These are phyloP conservation scores for Thymus mandschuricus DNA, from an alignment of 257 asterid species.

Conservation along the genomic window DNA sequence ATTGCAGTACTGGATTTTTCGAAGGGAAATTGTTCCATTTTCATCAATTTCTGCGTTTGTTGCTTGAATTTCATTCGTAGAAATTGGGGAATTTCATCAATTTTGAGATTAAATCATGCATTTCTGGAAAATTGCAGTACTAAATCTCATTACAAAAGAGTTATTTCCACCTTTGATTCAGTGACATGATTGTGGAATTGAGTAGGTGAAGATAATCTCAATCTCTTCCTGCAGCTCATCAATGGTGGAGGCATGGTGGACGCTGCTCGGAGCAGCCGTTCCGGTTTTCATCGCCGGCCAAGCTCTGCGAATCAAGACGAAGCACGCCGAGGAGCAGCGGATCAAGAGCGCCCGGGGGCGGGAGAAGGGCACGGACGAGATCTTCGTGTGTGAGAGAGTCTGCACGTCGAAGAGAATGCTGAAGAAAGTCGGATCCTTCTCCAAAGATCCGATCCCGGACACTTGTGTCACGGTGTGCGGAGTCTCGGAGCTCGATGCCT, in stretches of 20 bases:
- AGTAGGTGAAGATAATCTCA: constrained; percentile 15
- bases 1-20: constrained; percentile 1
- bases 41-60: not conserved
- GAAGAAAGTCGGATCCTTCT: constrained; percentile 91
- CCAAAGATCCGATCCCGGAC: constrained; percentile 92
- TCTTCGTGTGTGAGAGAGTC: constrained; percentile 92
- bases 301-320: constrained; percentile 75
- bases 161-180: not conserved
- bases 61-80: not conserved
- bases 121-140: not conserved
- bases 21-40: not conserved
- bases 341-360: constrained; percentile 75
- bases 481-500: constrained; percentile 93
- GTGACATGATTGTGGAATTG: not conserved
- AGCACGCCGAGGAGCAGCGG: constrained; percentile 75
- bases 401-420: constrained; percentile 96
- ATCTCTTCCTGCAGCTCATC: constrained; percentile 14
- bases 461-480: constrained; percentile 96
- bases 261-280: constrained; percentile 79
- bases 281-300: constrained; percentile 87
- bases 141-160: not conserved
- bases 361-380: constrained; percentile 84
- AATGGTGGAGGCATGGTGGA: constrained; percentile 98
- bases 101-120: constrained; percentile 13
- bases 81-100: not conserved